Evolutionary conservation across 345 rosid species (phyloP), one percentile per base, ranked within the genome.

Genomic region (Noccaea caerulescens): DNA sequence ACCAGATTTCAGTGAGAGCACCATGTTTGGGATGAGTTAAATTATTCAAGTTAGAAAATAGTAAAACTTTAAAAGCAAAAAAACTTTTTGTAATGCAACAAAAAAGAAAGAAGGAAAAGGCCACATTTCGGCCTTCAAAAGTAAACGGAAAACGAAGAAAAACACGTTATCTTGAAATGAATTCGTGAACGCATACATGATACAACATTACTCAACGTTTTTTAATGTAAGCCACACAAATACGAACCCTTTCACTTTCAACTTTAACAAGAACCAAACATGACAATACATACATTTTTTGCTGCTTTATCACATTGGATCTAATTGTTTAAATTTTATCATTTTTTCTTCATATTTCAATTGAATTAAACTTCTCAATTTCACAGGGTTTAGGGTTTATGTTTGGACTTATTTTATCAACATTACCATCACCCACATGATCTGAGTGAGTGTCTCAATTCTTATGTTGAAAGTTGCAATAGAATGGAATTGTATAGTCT

Each of bases 81-180:
- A 44, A 44, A 13, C 30, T 27, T 27, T 27, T 27, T 27, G 30
- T 2, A 13, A 7, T 6, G 1, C 3, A 4, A 11, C 6, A n/a
- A 6, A 1, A 47, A 39, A 1, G 23, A 20, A 20, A 20, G 23
- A 20, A 20, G 23, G 23, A 20, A 20, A 20, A 37, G 13, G 13
- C 37, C 8, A 37, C 38, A 54, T 53, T 30, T 16, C 64, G 23
- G 51, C 43, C 6, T 11, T 37, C 55, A 23, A 4, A 51, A 55
- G 37, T 18, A 33, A 61, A 32, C 25, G 36, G 5, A 36, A 55
- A 53, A 53, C 1, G 55, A 53, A 43, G 63, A 37, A 64, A 36
- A 36, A 72, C 76, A 72, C 69, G 72, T 68, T 39, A 32, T 71
- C 12, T 38, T 72, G 47, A 12, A 72, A 41, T 41, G 66, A 23